Evolutionary conservation across 768 basidiomycete genomes (phyloP), one percentile per base, ranked within the genome.

Genomic region (Gyrodon lividus): DNA sequence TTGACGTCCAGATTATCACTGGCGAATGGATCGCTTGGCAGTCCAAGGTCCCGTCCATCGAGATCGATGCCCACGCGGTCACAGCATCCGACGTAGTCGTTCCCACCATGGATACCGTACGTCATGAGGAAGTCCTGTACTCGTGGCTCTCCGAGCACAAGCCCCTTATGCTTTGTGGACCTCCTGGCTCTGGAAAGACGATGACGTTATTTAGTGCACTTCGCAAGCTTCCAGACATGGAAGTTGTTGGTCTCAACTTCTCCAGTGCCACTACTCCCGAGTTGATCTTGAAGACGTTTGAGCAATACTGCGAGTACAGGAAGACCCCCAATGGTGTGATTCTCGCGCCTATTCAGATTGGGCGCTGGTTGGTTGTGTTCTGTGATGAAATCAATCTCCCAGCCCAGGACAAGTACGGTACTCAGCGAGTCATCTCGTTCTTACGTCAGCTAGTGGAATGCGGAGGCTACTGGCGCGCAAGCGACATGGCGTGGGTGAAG

Each of bases 311-410:
- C 74, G 97, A 99, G 72, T 98, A 96, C 65, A 81, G 95, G 49
- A 98, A 98, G 74, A 98, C 97, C 4, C 93, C 97, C 12, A 98
- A 94, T 61, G 97, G 97, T n/a, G 90, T 97, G 42, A 82, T 98
- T 42, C 83, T 99, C 46, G 87, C 97, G 3, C 97, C 97, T 9
- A 73, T 87, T 4, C 94, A 98, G 63, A 93, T 98, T 55, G 96
- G 96, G 23, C 86, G 94, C 41, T 99, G 97, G 97, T 80, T 99
- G 43, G 95, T 99, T 30, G 88, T 99, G n/a, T 99, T 99, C 75
- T 99, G 97, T 68, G 97, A 99, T 67, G 97, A 99, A 70, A 98
- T 99, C 77, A 99, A 99, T 65, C 74, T 99, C 4, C 97, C 97
- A 2, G 93, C 97, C 14, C 79, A 86, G 8, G 97, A 99, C 77